phyloP scores from a whole-genome alignment of 2,329 filamentous ascomycete genomes.

The Cylindrodendrum hubeiense region DNA sequence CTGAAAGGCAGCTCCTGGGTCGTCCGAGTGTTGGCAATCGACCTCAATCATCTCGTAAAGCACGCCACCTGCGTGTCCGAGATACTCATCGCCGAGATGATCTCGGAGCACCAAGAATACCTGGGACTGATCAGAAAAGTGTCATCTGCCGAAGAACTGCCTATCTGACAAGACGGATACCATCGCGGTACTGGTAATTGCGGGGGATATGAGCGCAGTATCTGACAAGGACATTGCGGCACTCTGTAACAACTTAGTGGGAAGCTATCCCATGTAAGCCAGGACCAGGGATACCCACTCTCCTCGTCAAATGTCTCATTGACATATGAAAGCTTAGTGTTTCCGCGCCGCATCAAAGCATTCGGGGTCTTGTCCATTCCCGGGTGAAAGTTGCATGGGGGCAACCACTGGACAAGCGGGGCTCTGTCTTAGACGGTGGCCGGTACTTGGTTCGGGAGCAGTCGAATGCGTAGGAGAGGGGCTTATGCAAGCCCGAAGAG shows the following conservation, averaged over 20 bases:
- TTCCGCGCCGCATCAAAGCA: not conserved
- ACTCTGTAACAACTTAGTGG: constrained; percentile 49
- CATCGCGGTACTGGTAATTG: constrained; percentile 61
- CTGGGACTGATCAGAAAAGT: constrained; percentile 36
- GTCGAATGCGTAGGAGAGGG: not conserved
- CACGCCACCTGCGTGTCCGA: constrained; percentile 58
- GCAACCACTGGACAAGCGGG: not conserved
- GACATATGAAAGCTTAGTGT: not conserved
- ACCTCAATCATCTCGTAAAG: constrained; percentile 62
- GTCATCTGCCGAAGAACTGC: not conserved
- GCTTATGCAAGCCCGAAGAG: not conserved
- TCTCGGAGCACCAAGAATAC: constrained; percentile 58
- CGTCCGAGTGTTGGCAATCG: constrained; percentile 58
- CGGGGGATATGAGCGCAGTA: constrained; percentile 59
- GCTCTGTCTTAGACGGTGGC: not conserved
- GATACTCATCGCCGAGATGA: constrained; percentile 59
- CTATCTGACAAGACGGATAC: constrained; percentile 53
- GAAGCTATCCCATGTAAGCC: not conserved
- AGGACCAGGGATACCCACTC: constrained; percentile 27
- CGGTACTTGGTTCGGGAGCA: constrained; percentile 23
- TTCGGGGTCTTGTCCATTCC: constrained; percentile 9
- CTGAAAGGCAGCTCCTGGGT: constrained; percentile 59
- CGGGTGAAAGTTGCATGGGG: not conserved
- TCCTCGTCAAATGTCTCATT: constrained; percentile 38
- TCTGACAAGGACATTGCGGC: constrained; percentile 58